Evolutionary conservation across 805 yeast species (phyloP), one percentile per base, ranked within the genome.

Genomic region (Komagataella mondaviorum): DNA sequence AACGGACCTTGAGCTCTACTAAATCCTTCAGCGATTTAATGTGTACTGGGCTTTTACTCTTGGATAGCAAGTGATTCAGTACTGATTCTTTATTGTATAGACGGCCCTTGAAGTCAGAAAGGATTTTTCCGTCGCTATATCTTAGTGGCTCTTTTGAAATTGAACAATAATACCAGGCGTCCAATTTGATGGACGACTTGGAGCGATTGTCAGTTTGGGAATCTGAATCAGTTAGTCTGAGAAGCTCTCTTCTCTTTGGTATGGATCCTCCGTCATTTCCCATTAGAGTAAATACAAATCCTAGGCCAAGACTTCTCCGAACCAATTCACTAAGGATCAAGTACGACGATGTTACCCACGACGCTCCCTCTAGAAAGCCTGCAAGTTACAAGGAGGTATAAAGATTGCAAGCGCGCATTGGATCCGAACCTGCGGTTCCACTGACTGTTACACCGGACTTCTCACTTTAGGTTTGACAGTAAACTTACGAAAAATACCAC

Each of bases 261-360:
- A 83, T 75, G 1, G 86, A 73, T 2, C 90, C 88, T n/a, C 91
- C 91, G 60, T 85, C 91, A 54, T 78, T 79, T 75, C 39, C 39
- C 39, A 30, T 30, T 3, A 30, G 39, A 30, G 14, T 30, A 30
- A 24, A 14, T 30, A 5, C 39, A 30, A 20, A 20, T 20, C 20
- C 20, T 20, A 20, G 20, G 20, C 20, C 20, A 20, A 20, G 20
- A 14, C 39, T 30, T 5, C 14, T 14, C 4, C 12, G 6, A 30
- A 30, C 14, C 5, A 8, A 30, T 10, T 30, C 12, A 3, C n/a
- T 14, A 30, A 30, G 39, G 20, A 20, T 20, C 20, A 20, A 20
- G 1, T 20, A 20, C 20, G 20, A 20, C 4, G 20, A 20, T 20
- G 4, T 4, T 20, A 20, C 20, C 20, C 20, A 20, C 20, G 2